Percentiles rank a stretch among this genome's conserved stretches.
Evolutionary conservation across 1,284 basidiomycete species (phyloP).

Genomic region (Mycena sp.): DNA sequence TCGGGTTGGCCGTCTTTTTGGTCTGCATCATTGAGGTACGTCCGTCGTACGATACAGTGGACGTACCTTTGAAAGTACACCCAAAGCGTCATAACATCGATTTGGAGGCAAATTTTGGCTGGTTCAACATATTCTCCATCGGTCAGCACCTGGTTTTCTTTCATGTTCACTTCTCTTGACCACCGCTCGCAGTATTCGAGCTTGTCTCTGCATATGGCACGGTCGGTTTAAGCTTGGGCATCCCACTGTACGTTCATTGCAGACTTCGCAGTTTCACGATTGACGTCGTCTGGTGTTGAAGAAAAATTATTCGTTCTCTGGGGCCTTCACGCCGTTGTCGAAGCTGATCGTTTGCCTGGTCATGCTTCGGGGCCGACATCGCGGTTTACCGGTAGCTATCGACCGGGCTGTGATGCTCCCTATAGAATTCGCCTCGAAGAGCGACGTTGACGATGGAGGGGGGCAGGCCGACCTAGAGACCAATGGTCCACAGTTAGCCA

Average conservation of each 20-base stretch:
- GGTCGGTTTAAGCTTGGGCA: constrained; percentile 84
- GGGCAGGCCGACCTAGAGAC: not conserved
- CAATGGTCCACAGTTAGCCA: not conserved
- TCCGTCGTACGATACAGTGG: not conserved
- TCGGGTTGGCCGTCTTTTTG: constrained; percentile 80
- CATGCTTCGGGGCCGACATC: constrained; percentile 94
- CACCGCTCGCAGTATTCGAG: constrained; percentile 73
- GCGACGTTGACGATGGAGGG: not conserved
- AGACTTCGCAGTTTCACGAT: not conserved
- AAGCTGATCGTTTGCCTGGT: constrained; percentile 89
- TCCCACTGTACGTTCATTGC: constrained; percentile 58
- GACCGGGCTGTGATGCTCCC: constrained; percentile 88
- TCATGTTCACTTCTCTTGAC: constrained; percentile 3
- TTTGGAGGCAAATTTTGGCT: constrained; percentile 59
- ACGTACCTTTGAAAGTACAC: constrained; percentile 1
- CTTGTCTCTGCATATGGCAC: constrained; percentile 92
- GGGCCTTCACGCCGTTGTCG: constrained; percentile 81
- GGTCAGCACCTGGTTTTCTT: constrained; percentile 52
- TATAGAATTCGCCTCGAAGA: constrained; percentile 52
- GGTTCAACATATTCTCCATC: constrained; percentile 85
- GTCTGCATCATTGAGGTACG: constrained; percentile 89
- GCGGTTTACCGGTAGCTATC: constrained; percentile 89
- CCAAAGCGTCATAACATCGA: constrained; percentile 65
- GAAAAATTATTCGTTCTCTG: constrained; percentile 84
- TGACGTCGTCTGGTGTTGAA: constrained; percentile 37